Conservation (phyloP, 2,329 filamentous ascomycete genomes). For the Apiospora kogelbergensis region DNA sequence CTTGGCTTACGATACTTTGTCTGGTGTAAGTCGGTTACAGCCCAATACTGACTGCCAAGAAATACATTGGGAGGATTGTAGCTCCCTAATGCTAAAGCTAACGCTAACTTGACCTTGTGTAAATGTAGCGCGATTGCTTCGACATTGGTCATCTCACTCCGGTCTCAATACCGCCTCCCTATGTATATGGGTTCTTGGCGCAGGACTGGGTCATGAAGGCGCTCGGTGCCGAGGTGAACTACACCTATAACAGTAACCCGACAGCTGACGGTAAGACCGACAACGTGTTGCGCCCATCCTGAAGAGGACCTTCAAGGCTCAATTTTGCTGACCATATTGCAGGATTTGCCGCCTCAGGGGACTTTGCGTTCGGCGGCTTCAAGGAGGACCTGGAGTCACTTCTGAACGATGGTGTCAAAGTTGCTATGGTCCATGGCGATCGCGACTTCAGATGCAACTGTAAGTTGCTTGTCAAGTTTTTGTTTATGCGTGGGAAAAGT, state of each 20-base stretch:
- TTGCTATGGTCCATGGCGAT: slow-evolving; percentile 41
- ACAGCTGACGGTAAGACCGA: slow-evolving; percentile 24
- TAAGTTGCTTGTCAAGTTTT: background rate
- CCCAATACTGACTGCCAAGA: too few relatives aligned
- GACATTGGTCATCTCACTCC: slow-evolving; percentile 50
- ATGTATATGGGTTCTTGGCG: background rate
- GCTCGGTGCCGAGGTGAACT: slow-evolving; percentile 61
- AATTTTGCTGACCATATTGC: slow-evolving; percentile 49
- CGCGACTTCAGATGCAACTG: slow-evolving; percentile 35
- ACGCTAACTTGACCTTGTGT: slow-evolving; percentile 17
- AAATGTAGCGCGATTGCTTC: slow-evolving; percentile 46
- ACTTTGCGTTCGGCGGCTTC: slow-evolving; percentile 38
- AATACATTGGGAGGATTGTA: too few relatives aligned
- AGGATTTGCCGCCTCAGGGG: slow-evolving; percentile 37
- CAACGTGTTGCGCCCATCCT: background rate
- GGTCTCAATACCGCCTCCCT: background rate
- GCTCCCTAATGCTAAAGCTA: background rate
- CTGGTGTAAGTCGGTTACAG: slow-evolving; percentile 13
- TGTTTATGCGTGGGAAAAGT: too few relatives aligned
- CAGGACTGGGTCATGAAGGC: slow-evolving; percentile 45
- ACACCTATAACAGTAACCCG: slow-evolving; percentile 49
- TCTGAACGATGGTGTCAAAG: slow-evolving; percentile 20
- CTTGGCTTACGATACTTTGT: slow-evolving; percentile 14
- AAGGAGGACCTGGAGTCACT: slow-evolving; percentile 26
- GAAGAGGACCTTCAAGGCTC: slow-evolving; percentile 15